Percentiles rank a stretch among this genome's conserved stretches.
phyloP scores from a whole-genome alignment of 768 basidiomycete species.

The Leccinellum albellum region DNA sequence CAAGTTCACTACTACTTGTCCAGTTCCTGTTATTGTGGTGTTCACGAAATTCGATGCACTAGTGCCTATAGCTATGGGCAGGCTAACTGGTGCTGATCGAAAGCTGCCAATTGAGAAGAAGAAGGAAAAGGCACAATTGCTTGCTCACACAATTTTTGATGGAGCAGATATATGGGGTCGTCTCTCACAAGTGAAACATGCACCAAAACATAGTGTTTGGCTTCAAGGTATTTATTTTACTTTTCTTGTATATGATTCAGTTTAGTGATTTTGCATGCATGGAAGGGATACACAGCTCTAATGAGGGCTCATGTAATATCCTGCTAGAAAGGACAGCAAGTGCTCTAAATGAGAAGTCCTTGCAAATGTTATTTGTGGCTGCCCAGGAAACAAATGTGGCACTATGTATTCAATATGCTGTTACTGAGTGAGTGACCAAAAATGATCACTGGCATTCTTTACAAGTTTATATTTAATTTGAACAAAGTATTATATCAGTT shows the following conservation, averaged over 20 bases:
- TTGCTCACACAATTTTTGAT: background rate
- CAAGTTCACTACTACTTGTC: background rate
- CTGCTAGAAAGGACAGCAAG: background rate
- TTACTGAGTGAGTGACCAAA: background rate
- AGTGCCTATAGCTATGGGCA: background rate
- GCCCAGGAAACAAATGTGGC: background rate
- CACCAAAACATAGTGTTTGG: background rate
- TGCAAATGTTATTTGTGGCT: background rate
- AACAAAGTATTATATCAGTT: background rate
- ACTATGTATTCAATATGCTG: background rate
- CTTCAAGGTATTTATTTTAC: background rate
- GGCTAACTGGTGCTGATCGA: background rate
- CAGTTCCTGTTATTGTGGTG: background rate
- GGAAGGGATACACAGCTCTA: background rate
- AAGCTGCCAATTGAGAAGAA: background rate
- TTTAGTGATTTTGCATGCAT: background rate
- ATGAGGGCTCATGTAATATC: background rate
- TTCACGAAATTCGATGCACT: background rate
- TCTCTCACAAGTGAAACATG: background rate
- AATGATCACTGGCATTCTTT: background rate
- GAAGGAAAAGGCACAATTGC: background rate
- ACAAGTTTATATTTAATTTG: background rate
- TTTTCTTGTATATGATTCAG: background rate
- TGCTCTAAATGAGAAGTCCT: background rate
- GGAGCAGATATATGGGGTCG: background rate